Percentiles rank a stretch among this genome's conserved stretches.
These are phyloP conservation scores for Wickerhamiella sergipiensis DNA, from an alignment of 805 yeast species.

Conservation along the genomic window DNA sequence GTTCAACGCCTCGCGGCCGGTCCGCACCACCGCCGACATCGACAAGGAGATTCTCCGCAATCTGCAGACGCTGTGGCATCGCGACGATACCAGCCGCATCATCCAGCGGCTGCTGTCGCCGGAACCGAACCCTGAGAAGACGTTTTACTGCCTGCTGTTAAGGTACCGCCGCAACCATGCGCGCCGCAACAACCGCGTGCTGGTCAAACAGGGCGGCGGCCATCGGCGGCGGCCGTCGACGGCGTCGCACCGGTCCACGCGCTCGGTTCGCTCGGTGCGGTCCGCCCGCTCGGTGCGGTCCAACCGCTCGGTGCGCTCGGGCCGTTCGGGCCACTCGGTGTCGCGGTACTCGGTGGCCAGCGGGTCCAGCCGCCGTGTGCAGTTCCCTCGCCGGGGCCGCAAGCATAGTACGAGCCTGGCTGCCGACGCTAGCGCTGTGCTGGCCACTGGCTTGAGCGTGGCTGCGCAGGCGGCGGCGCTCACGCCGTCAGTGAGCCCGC, in stretches of 20 bases:
- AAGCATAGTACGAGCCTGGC: constrained; percentile 1
- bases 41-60: constrained; percentile 66
- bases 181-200: not conserved
- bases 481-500: not conserved
- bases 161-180: constrained; percentile 60
- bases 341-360: not conserved
- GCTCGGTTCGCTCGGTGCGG: constrained; percentile 11
- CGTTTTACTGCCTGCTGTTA: constrained; percentile 60
- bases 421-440: not conserved
- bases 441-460: not conserved
- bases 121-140: constrained; percentile 60
- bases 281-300: constrained; percentile 10
- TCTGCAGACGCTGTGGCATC: constrained; percentile 70
- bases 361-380: constrained; percentile 1
- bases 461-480: not conserved
- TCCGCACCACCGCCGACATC: constrained; percentile 33
- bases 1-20: constrained; percentile 23
- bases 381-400: not conserved
- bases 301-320: constrained; percentile 8
- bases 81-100: constrained; percentile 44
- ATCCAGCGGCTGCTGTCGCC: constrained; percentile 38
- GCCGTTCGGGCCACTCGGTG: constrained; percentile 1
- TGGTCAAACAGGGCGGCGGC: not conserved
- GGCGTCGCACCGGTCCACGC: constrained; percentile 7
- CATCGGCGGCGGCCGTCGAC: not conserved